Percentiles rank a stretch among this genome's conserved stretches.
Evolutionary conservation across 371 early-diverging fungal genomes (phyloP).

Genomic region (Choanephora cucurbitarum): DNA sequence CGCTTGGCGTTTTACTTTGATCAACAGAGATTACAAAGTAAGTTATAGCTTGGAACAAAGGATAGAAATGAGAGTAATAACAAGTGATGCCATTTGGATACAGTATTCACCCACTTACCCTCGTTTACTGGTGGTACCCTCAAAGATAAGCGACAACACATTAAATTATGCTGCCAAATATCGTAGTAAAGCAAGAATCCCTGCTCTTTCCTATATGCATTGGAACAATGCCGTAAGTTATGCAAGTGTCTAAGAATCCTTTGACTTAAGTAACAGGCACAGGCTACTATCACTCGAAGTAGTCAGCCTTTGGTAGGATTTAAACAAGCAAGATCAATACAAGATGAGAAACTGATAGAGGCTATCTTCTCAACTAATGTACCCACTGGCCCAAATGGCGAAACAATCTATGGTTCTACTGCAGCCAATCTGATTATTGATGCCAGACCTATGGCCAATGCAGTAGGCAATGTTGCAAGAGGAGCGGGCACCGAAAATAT

Average conservation of each 20-base stretch:
- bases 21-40: conserved; percentile 80
- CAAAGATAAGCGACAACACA: conserved; percentile 87
- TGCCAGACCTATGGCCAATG: conserved; percentile 94
- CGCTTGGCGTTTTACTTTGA: conserved; percentile 77
- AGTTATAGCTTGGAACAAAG: not conserved
- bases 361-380: conserved; percentile 76
- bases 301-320: conserved; percentile 96
- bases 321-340: conserved; percentile 89
- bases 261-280: not conserved
- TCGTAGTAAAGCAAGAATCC: conserved; percentile 89
- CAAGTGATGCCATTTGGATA: conserved; percentile 1
- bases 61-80: not conserved
- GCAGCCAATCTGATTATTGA: conserved; percentile 87
- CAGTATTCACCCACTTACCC: conserved; percentile 94
- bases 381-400: conserved; percentile 42
- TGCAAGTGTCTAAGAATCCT: not conserved
- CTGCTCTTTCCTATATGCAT: conserved; percentile 88
- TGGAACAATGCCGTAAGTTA: conserved; percentile 65
- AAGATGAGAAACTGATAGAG: conserved; percentile 96
- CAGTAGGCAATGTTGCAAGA: conserved; percentile 90
- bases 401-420: conserved; percentile 49
- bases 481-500: conserved; percentile 95
- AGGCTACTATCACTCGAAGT: conserved; percentile 90
- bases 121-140: conserved; percentile 78
- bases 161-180: conserved; percentile 89